phyloP scores from a whole-genome alignment of 2,329 filamentous ascomycete species.

The Diaporthe vaccinii region DNA sequence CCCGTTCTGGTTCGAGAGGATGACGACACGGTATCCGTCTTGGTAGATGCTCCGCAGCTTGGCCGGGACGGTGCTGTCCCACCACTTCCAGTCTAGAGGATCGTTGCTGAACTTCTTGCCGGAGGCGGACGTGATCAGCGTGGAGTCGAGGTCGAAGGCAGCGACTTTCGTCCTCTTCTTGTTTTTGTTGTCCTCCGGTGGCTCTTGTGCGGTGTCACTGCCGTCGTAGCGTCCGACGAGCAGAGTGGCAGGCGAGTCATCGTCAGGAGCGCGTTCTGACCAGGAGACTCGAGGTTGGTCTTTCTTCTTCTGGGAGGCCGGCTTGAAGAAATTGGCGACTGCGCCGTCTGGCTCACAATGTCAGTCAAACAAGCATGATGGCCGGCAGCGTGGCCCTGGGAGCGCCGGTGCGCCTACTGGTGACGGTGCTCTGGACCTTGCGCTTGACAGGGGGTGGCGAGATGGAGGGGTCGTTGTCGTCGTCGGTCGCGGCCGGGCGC shows the following conservation, averaged over 20 bases:
- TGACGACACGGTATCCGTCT: conserved; percentile 78
- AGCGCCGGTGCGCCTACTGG: conserved; percentile 56
- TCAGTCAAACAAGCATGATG: conserved; percentile 39
- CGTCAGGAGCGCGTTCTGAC: conserved; percentile 71
- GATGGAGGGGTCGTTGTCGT: conserved; percentile 55
- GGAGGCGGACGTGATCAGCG: conserved; percentile 83
- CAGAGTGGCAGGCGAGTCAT: conserved; percentile 68
- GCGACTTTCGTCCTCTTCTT: conserved; percentile 71
- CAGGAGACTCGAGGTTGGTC: conserved; percentile 76
- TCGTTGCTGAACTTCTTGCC: conserved; percentile 82
- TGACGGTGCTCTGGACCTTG: conserved; percentile 64
- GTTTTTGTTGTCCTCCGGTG: conserved; percentile 45
- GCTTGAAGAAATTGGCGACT: conserved; percentile 90
- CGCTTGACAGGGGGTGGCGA: conserved; percentile 69
- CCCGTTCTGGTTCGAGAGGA: conserved; percentile 92
- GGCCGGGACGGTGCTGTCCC: conserved; percentile 78
- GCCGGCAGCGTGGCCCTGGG: not conserved
- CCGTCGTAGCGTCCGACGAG: conserved; percentile 81
- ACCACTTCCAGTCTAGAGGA: conserved; percentile 94
- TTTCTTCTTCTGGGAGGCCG: conserved; percentile 86
- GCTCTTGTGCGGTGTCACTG: conserved; percentile 43
- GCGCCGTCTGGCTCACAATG: conserved; percentile 66
- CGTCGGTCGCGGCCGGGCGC: conserved; percentile 36
- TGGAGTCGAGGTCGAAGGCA: conserved; percentile 87
- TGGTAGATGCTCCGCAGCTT: conserved; percentile 75